A percentile compares a stretch with the other conserved stretches of the same genome.
phyloP scores from a whole-genome alignment of 805 yeast genomes.

The Isabelozyma pseudorhagii region DNA sequence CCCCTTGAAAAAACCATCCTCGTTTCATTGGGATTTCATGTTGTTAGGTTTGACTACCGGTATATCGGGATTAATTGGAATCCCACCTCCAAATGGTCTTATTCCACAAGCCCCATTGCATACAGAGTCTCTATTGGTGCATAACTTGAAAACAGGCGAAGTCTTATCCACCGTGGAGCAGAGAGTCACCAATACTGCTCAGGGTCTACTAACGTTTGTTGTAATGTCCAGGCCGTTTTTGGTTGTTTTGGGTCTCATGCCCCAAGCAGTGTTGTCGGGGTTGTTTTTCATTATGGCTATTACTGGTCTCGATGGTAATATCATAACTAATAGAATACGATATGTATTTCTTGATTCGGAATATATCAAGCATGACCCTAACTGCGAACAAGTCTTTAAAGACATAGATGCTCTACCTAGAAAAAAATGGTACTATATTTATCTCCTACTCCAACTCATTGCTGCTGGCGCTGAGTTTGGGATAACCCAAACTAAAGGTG shows the following conservation, averaged over 20 bases:
- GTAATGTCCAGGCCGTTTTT: slow-evolving; percentile 89
- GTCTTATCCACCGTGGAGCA: slow-evolving; percentile 78
- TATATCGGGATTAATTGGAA: slow-evolving; percentile 78
- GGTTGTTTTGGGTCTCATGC: slow-evolving; percentile 75
- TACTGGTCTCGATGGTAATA: slow-evolving; percentile 68
- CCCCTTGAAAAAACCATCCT: slow-evolving; percentile 79
- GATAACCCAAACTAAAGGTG: slow-evolving; percentile 82
- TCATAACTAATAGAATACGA: slow-evolving; percentile 57
- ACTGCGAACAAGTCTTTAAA: slow-evolving; percentile 32
- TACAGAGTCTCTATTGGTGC: slow-evolving; percentile 70
- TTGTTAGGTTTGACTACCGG: slow-evolving; percentile 86
- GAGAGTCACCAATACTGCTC: slow-evolving; percentile 76
- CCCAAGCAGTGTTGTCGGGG: slow-evolving; percentile 92
- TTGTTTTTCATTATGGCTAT: slow-evolving; percentile 92
- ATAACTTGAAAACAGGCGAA: slow-evolving; percentile 33
- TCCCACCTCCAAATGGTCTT: slow-evolving; percentile 95
- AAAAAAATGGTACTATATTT: slow-evolving; percentile 52
- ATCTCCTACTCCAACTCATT: slow-evolving; percentile 53
- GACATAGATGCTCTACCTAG: slow-evolving; percentile 25
- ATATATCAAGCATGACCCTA: slow-evolving; percentile 31
- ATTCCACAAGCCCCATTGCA: slow-evolving; percentile 98
- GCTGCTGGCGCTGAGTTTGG: slow-evolving; percentile 82
- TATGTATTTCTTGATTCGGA: slow-evolving; percentile 59
- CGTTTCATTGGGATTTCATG: slow-evolving; percentile 91
- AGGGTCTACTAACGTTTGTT: slow-evolving; percentile 79